Evolutionary conservation across 1,284 basidiomycete species (phyloP).

Genomic region (Stygiomarasmius scandens): DNA sequence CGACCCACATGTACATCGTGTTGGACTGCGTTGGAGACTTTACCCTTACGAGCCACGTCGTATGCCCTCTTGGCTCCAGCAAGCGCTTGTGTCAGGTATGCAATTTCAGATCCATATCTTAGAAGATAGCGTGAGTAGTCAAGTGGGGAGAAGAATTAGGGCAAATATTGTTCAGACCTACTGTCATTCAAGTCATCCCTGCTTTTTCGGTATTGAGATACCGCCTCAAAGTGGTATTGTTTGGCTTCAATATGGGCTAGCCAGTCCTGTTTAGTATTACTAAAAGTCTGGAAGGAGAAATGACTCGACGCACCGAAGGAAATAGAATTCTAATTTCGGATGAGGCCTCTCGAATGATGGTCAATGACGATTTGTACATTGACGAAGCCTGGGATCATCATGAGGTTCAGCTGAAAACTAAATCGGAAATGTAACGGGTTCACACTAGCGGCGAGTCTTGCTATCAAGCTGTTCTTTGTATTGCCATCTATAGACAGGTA

Average conservation of each 20-base stretch:
- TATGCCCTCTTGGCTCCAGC: constrained; percentile 73
- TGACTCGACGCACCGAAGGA: constrained; percentile 49
- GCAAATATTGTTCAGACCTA: constrained; percentile 44
- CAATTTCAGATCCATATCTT: constrained; percentile 88
- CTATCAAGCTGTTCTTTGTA: constrained; percentile 84
- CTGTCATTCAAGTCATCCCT: constrained; percentile 89
- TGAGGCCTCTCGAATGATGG: constrained; percentile 52
- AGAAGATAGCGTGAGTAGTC: constrained; percentile 8
- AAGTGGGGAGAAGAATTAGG: constrained; percentile 17
- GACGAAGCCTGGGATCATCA: constrained; percentile 55
- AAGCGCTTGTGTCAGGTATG: constrained; percentile 72
- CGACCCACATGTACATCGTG: constrained; percentile 74
- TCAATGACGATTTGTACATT: constrained; percentile 64
- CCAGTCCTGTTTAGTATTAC: constrained; percentile 64
- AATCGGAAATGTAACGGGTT: constrained; percentile 1
- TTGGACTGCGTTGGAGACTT: constrained; percentile 63
- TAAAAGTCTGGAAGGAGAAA: constrained; percentile 2
- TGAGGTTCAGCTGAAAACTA: neutral
- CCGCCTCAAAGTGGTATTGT: constrained; percentile 85
- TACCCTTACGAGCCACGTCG: constrained; percentile 67
- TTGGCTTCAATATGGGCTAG: constrained; percentile 84
- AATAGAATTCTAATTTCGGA: constrained; percentile 50
- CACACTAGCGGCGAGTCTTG: constrained; percentile 82
- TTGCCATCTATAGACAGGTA: constrained; percentile 49
- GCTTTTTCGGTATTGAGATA: constrained; percentile 88